Percentiles rank a stretch among this genome's conserved stretches.
phyloP scores from a whole-genome alignment of 2,329 filamentous ascomycete genomes.

The Ascochyta rabiei region DNA sequence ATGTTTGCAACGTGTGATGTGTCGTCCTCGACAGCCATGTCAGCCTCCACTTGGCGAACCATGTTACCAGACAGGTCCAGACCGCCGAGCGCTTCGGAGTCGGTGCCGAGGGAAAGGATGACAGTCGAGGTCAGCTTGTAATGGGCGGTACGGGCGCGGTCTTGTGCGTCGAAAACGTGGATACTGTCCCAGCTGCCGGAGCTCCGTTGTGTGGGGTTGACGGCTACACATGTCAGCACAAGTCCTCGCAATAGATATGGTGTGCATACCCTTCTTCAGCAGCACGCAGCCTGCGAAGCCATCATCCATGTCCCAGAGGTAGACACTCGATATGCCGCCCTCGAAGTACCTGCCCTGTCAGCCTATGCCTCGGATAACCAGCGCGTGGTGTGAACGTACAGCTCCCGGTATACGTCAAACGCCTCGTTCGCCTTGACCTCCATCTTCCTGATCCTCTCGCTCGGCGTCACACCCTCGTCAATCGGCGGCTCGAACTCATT shows the following conservation, averaged over 20 bases:
- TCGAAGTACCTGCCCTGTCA: conserved; percentile 74
- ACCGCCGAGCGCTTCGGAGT: conserved; percentile 71
- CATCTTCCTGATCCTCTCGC: conserved; percentile 89
- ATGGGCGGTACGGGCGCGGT: conserved; percentile 87
- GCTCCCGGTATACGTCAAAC: conserved; percentile 93
- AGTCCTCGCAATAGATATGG: background rate
- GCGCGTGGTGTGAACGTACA: conserved; percentile 56
- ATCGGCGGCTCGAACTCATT: conserved; percentile 96
- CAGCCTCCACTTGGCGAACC: conserved; percentile 94
- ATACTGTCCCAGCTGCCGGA: conserved; percentile 96
- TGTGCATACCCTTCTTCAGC: conserved; percentile 81
- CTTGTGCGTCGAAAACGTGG: conserved; percentile 96
- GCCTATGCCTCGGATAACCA: conserved; percentile 5
- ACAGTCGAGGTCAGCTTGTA: conserved; percentile 98
- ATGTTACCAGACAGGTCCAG: conserved; percentile 97
- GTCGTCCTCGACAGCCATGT: conserved; percentile 87
- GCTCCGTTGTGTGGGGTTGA: conserved; percentile 67
- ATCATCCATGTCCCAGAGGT: conserved; percentile 98
- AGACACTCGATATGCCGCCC: conserved; percentile 93
- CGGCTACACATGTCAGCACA: conserved; percentile 58
- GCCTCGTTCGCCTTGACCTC: conserved; percentile 93
- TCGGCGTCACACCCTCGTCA: conserved; percentile 82
- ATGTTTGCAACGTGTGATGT: conserved; percentile 95
- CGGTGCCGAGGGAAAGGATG: conserved; percentile 82
- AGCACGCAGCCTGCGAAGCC: conserved; percentile 96